Base-by-base conservation (phyloP, 371 early-diverging fungal genomes). In the Circinella umbellata region DNA sequence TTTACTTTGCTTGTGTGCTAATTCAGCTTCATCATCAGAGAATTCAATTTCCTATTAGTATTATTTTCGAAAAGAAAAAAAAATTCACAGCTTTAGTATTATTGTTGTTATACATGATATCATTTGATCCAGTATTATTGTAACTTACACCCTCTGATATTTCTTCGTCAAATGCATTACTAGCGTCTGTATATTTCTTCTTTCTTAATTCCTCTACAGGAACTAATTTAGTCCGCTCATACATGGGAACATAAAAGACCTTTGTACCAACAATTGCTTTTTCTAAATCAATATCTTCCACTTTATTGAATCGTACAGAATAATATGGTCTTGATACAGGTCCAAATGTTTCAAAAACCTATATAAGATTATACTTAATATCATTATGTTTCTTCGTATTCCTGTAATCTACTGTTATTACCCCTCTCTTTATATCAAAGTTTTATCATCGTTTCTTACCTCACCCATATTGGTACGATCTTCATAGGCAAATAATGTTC, bases 291-390 rank as follows among this genome's bases (percentile, higher is more conserved):
- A 93, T 86, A 38, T 95, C 94, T 4, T 81, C 74, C 4, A 81
- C 69, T 18, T 76, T 73, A 65, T 90, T 88, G 80, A 93, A 95
- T 15, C 94, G 80, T 3, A 98, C 86, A 7, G 92, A 87, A 73
- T 97, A 98, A 64, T 92, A 77, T 4, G 99, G 99, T 37, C 86
- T 77, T 1, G 80, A 70, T 3, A 98, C 91, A 4, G 97, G 97
- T 3, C 99, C 99, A 86, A 98, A 95, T 0, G 96, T 95, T 65
- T 98, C 99, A 77, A 91, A 96, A 1, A 96, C 86, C 86, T 88
- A 68, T 17, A 11, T 15, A 47, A 15, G 1, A 15, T 47, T 47
- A 47, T 15, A 47, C 3, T 47, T 15, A 47, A 15, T 9, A 15
- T 47, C 3, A 47, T 9, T 47, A n/a, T n/a, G n/a, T 47, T 11